Evolutionary conservation across 371 early-diverging fungal genomes (phyloP).

Genomic region (Zopfochytrium polystomum): DNA sequence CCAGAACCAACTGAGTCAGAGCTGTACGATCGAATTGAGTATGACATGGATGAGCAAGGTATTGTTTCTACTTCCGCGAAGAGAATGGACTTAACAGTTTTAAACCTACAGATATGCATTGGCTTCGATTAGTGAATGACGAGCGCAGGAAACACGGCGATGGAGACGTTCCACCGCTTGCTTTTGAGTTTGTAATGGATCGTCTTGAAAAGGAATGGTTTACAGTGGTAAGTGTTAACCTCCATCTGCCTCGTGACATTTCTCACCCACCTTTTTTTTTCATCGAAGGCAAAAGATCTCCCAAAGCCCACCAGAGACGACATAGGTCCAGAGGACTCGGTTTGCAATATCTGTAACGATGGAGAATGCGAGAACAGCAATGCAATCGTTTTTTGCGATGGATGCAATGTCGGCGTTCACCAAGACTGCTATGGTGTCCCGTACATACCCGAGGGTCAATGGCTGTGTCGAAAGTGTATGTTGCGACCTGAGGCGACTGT

Average conservation of each 20-base stretch:
- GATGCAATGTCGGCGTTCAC: conserved; percentile 98
- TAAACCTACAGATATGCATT: conserved; percentile 57
- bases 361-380: conserved; percentile 96
- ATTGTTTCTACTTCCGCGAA: not conserved
- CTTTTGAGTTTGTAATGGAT: conserved; percentile 90
- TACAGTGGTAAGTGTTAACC: conserved; percentile 54
- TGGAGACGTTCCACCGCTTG: conserved; percentile 50
- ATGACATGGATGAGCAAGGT: conserved; percentile 97
- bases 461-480: conserved; percentile 98
- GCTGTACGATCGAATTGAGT: conserved; percentile 77
- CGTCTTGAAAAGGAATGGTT: conserved; percentile 96
- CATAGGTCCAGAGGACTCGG: conserved; percentile 70
- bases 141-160: conserved; percentile 58
- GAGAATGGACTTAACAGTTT: not conserved
- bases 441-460: conserved; percentile 98
- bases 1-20: conserved; percentile 80
- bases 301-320: conserved; percentile 47
- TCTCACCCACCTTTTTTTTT: not conserved
- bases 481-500: conserved; percentile 87
- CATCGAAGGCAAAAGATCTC: conserved; percentile 54
- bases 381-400: conserved; percentile 98
- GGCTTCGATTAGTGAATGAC: conserved; percentile 71
- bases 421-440: conserved; percentile 99
- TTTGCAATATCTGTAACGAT: conserved; percentile 93
- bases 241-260: not conserved